A percentile compares a stretch with the other conserved stretches of the same genome.
Evolutionary conservation across 176 grass and related monocot genomes (phyloP).

Genomic region (Eleusine indica): DNA sequence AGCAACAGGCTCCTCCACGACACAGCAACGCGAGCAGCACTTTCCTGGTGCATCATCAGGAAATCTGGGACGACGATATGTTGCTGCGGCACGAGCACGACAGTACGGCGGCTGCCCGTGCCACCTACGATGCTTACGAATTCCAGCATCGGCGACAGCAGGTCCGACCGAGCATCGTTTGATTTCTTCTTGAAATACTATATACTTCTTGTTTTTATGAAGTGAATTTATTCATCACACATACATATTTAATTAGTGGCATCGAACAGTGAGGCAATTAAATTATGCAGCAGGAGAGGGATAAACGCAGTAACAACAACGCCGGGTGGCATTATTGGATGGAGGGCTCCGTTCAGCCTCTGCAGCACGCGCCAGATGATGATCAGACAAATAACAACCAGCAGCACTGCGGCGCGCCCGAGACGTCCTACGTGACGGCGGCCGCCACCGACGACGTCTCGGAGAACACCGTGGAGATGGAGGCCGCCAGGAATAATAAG

Average conservation of each 20-base stretch:
- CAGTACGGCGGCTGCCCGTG: background rate
- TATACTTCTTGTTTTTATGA: too few species aligned
- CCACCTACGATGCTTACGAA: constrained; percentile 36
- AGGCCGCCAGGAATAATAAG: constrained; percentile 25
- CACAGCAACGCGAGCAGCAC: constrained; percentile 12
- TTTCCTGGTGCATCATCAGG: constrained; percentile 24
- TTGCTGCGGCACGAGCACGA: constrained; percentile 38
- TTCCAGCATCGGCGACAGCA: constrained; percentile 46
- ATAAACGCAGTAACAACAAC: constrained; percentile 14
- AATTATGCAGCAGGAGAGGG: constrained; percentile 27
- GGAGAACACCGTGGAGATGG: constrained; percentile 84
- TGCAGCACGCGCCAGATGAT: background rate
- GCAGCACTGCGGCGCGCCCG: background rate
- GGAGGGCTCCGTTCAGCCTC: constrained; percentile 45
- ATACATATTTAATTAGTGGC: background rate
- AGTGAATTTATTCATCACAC: too few species aligned
- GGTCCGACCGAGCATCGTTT: background rate
- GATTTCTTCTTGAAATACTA: too few species aligned
- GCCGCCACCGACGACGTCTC: constrained; percentile 52
- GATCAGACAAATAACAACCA: background rate
- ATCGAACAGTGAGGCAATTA: background rate
- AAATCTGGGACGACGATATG: background rate
- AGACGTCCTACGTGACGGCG: constrained; percentile 42
- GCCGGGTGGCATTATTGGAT: constrained; percentile 73
- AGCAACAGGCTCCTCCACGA: background rate